Evolutionary conservation across 192 early-diverging fungal genomes (phyloP), one percentile per base, ranked within the genome.

Genomic region (Backusella psychrophila): DNA sequence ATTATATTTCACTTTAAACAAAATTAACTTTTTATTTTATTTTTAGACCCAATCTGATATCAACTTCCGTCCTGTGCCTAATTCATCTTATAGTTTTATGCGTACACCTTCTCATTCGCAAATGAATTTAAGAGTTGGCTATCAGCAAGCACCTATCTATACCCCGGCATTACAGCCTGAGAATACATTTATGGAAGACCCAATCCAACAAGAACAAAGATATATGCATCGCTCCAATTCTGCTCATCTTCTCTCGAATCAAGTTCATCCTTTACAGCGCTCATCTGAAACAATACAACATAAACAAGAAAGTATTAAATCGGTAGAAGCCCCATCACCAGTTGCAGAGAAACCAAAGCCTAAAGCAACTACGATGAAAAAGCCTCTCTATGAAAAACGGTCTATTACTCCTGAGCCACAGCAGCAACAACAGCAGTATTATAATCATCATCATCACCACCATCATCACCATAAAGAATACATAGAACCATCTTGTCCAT

Each of bases 351-450:
- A 69, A 23, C 2, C n/a, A 41, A 69, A 63, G 12, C 4, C 56
- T 63, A 63, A 63, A 29, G 12, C 23, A 14, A 41, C 19, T 11
- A 4, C 35, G 9, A 6, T 41, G 29, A 71, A 49, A 71, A 44
- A 71, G 23, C 70, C 70, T 46, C 70, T 71, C 15, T 71, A 71
- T 71, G 41, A 71, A 3, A 8, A 39, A 49, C 41, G 70, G 46
- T 11, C 70, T 17, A 23, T 21, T 69, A 29, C 68, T 26, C 19
- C 68, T 29, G 56, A 63, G 23, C 56, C 23, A 63, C 23, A 29
- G 12, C 23, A 26, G 3, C 21, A 21, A 0, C 21, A 59, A 21
- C 53, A 56, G 12, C 21, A 26, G 7, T 21, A 56, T 0, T 21
- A 8, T 0, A 8, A 59, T 59, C 23, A 59, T 23, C 53, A 59